Base-by-base conservation (phyloP, 2,329 filamentous ascomycete species). In the Cephalotrichum gorgonifer region DNA sequence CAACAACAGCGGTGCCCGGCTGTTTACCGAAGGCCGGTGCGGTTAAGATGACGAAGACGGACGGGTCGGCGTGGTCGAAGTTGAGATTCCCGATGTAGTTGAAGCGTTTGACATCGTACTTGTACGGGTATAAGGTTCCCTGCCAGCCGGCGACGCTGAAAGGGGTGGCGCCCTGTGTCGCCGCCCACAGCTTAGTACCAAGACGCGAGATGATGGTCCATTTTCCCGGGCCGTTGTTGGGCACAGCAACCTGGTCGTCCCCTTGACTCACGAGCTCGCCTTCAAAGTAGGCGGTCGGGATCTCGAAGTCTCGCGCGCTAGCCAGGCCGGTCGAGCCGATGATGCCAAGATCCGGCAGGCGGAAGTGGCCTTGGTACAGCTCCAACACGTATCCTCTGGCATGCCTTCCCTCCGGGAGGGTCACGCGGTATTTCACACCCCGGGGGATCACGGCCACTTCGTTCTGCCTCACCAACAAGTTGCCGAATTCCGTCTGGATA, bases 141-240 rank as follows among this genome's bases (percentile, higher is more conserved):
- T 85, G 81, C 82, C 83, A 86, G 2, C 80, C 82, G 0, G 85
- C 79, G 1, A 86, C 82, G 55, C 86, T 82, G 57, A 85, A 87
- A 0, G 83, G 83, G 2, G 75, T 81, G 58, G 86, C 82, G 22
- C 68, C 69, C 58, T 86, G 83, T 22, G 70, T 72, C 49, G 75
- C 79, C 22, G 65, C 68, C 57, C 82, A 84, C 33, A 84, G 74
- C 39, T 73, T 71, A 1, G 81, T 81, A 1, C 71, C 72, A 43
- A 85, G 74, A 57, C 85, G 85, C 55, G 75, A 75, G 1, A 83
- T 66, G 2, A 86, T 67, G 20, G 71, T 68, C 71, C 81, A 81
- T 45, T 70, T 68, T 1, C 70, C 70, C 28, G 71, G 65, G n/a
- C n/a, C n/a, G n/a, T n/a, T n/a, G n/a, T n/a, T n/a, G n/a, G n/a